Evolutionary conservation across 129 eudicot genomes (phyloP).

Genomic region (Ambrosia artemisiifolia): DNA sequence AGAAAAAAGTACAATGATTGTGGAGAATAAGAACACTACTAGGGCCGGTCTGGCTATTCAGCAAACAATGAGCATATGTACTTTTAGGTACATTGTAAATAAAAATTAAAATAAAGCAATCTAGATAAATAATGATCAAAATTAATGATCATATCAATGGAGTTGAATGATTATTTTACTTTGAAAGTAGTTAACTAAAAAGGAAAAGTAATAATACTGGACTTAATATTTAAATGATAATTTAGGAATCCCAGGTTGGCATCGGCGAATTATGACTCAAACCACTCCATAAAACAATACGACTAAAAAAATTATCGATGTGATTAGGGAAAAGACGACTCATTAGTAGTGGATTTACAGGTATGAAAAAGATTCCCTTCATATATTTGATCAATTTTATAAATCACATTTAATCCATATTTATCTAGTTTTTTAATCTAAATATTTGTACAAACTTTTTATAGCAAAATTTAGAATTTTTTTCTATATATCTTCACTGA

Average conservation of each 20-base stretch:
- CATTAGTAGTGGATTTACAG: conserved; percentile 50
- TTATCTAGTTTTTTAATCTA: not conserved
- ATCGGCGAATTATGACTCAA: conserved; percentile 44
- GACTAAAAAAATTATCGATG: conserved; percentile 12
- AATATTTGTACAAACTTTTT: not conserved
- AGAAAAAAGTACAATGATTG: not conserved
- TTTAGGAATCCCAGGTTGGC: conserved; percentile 58
- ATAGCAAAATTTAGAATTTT: too few species aligned
- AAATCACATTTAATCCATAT: not conserved
- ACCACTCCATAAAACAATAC: conserved; percentile 35
- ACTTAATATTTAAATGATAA: conserved; percentile 13
- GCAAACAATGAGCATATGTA: not conserved
- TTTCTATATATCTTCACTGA: too few species aligned
- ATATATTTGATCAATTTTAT: conserved; percentile 17
- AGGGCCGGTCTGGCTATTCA: not conserved
- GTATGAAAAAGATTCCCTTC: conserved; percentile 40
- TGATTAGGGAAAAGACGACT: conserved; percentile 32
- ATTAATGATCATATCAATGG: not conserved
- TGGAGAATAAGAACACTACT: not conserved
- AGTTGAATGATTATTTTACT: conserved; percentile 4
- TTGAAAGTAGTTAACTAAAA: conserved; percentile 4
- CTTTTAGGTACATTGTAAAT: not conserved
- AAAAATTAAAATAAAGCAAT: not conserved
- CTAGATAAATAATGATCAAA: not conserved
- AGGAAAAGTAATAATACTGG: not conserved